These are phyloP conservation scores for Sporothrix pseudoabietina DNA, from an alignment of 2,329 filamentous ascomycete species.

Conservation along the genomic window DNA sequence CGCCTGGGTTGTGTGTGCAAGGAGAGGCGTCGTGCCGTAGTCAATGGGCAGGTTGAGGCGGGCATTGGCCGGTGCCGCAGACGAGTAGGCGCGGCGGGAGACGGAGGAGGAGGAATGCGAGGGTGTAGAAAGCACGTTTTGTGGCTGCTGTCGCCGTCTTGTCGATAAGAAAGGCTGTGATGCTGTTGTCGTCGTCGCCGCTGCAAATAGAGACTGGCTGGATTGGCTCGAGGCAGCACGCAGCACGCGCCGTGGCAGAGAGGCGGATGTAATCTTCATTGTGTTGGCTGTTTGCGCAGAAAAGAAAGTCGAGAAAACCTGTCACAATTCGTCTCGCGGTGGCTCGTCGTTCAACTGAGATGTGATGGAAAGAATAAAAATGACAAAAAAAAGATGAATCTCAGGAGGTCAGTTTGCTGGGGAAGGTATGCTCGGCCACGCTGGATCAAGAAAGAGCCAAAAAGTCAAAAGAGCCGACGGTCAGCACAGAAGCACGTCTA, in stretches of 20 bases:
- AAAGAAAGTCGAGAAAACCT: neutral
- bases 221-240: neutral
- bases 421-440: neutral
- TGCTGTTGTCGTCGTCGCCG: constrained; percentile 1
- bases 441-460: constrained; percentile 6
- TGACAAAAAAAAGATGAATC: too few species aligned
- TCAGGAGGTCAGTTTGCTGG: neutral
- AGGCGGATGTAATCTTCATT: constrained; percentile 10
- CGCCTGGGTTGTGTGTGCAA: constrained; percentile 76
- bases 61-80: constrained; percentile 58
- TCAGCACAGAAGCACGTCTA: neutral
- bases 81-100: constrained; percentile 49
- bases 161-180: neutral
- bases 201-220: neutral
- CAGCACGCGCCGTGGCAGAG: constrained; percentile 22
- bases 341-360: neutral
- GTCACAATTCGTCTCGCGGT: neutral
- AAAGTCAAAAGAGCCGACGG: neutral
- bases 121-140: neutral
- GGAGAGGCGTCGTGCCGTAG: constrained; percentile 77
- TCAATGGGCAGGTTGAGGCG: constrained; percentile 83
- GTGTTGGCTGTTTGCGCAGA: neutral
- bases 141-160: constrained; percentile 15
- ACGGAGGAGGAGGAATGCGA: neutral
- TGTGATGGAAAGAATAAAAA: neutral